These are phyloP conservation scores for Stachybotrys chlorohalonatus DNA, from an alignment of 2,329 filamentous ascomycete genomes.

Conservation along the genomic window DNA sequence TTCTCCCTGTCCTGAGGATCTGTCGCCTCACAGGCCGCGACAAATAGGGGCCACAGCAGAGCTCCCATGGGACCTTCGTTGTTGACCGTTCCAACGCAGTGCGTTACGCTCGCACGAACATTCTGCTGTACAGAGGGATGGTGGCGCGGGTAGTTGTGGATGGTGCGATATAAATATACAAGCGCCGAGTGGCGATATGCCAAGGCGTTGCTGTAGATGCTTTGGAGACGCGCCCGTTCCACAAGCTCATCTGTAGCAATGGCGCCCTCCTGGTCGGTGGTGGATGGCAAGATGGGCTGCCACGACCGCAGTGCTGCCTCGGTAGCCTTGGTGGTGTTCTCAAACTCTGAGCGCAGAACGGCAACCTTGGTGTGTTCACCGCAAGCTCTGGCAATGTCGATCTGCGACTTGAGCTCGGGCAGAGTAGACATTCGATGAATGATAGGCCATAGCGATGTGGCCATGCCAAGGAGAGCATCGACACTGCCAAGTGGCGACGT, in stretches of 20 bases:
- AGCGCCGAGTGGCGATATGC: slow-evolving; percentile 51
- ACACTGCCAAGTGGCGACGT: slow-evolving; percentile 42
- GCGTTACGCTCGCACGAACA: slow-evolving; percentile 36
- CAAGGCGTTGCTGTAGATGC: slow-evolving; percentile 49
- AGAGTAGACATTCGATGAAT: slow-evolving; percentile 52
- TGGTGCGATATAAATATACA: slow-evolving; percentile 48
- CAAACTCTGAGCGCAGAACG: slow-evolving; percentile 40
- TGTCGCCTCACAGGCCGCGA: slow-evolving; percentile 51
- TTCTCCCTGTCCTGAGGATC: slow-evolving; percentile 38
- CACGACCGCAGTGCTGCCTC: slow-evolving; percentile 46
- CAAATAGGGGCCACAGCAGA: slow-evolving; percentile 56
- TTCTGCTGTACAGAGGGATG: slow-evolving; percentile 46
- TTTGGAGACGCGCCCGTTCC: slow-evolving; percentile 37
- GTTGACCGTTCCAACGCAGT: slow-evolving; percentile 46
- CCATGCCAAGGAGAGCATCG: slow-evolving; percentile 51
- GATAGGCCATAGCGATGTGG: slow-evolving; percentile 54
- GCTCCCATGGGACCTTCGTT: slow-evolving; percentile 53
- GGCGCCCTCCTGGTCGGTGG: slow-evolving; percentile 12
- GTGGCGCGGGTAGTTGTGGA: slow-evolving; percentile 36
- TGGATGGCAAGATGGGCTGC: slow-evolving; percentile 39
- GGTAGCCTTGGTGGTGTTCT: slow-evolving; percentile 43
- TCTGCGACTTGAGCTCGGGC: slow-evolving; percentile 39
- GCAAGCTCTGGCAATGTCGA: slow-evolving; percentile 33
- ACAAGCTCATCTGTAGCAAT: slow-evolving; percentile 12
- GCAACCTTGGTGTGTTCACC: slow-evolving; percentile 34